A percentile compares a stretch with the other conserved stretches of the same genome.
Evolutionary conservation across 2,329 filamentous ascomycete genomes (phyloP).

Genomic region (Epichloe sibirici): DNA sequence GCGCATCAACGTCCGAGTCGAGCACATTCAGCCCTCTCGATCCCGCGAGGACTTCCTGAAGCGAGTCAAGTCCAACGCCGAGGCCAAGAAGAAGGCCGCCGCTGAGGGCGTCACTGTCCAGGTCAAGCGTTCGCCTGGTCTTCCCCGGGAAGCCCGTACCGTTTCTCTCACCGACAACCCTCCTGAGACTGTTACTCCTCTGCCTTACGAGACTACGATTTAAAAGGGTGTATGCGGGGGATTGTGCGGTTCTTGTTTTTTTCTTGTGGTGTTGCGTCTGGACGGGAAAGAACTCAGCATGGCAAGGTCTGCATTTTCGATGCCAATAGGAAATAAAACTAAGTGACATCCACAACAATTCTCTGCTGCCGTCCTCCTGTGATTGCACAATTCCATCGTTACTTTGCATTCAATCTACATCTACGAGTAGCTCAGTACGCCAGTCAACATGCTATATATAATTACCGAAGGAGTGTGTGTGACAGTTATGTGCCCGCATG

Average conservation of each 20-base stretch:
- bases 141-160: slow-evolving; percentile 69
- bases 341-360: slow-evolving; percentile 20
- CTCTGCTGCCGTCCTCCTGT: not conserved
- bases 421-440: not conserved
- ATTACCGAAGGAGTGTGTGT: not conserved
- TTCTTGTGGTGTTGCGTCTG: slow-evolving; percentile 31
- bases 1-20: slow-evolving; percentile 97
- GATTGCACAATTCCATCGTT: not conserved
- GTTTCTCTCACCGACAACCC: slow-evolving; percentile 71
- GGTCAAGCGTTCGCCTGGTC: slow-evolving; percentile 80
- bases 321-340: slow-evolving; percentile 28
- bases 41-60: slow-evolving; percentile 94
- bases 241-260: slow-evolving; percentile 18
- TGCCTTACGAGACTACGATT: slow-evolving; percentile 97
- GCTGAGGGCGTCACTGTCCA: slow-evolving; percentile 73
- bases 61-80: slow-evolving; percentile 93
- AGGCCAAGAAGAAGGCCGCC: slow-evolving; percentile 88
- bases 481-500: too few species aligned
- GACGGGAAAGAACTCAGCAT: slow-evolving; percentile 33
- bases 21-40: slow-evolving; percentile 91
- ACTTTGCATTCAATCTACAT: not conserved
- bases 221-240: slow-evolving; percentile 37
- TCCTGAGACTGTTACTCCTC: slow-evolving; percentile 81
- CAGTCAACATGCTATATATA: not conserved
- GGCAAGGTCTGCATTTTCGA: slow-evolving; percentile 30